Evolutionary conservation across 1,284 basidiomycete genomes (phyloP).

Genomic region (Papiliotrema terrestris): DNA sequence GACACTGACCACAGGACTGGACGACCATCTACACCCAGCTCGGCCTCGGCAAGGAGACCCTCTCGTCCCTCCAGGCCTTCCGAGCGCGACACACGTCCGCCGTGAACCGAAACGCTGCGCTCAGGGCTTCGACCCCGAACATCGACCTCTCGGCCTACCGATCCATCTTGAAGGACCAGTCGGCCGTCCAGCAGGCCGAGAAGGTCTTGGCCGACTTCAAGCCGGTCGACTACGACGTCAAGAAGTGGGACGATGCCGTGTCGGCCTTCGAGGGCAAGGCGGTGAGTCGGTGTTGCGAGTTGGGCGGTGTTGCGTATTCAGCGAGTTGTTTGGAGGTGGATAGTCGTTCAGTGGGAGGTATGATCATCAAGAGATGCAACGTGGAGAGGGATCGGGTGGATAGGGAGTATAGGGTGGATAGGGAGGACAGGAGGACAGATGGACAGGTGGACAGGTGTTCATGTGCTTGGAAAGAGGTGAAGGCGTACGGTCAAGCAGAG

Average conservation of each 20-base stretch:
- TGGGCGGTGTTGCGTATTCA: background rate
- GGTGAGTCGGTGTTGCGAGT: slow-evolving; percentile 56
- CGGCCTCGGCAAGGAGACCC: slow-evolving; percentile 90
- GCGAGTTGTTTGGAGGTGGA: background rate
- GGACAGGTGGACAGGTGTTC: background rate
- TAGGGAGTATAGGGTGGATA: background rate
- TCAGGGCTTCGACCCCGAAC: slow-evolving; percentile 62
- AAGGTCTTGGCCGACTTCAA: slow-evolving; percentile 87
- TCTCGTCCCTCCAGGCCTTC: slow-evolving; percentile 87
- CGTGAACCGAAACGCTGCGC: slow-evolving; percentile 67
- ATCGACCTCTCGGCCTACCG: slow-evolving; percentile 89
- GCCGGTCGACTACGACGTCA: slow-evolving; percentile 93
- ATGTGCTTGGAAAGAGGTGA: background rate
- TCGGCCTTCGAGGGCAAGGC: slow-evolving; percentile 97
- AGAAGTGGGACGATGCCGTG: slow-evolving; percentile 88
- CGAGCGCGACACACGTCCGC: slow-evolving; percentile 92
- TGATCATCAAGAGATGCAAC: background rate
- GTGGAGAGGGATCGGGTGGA: background rate
- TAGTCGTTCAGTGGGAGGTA: background rate
- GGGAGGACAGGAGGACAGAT: background rate
- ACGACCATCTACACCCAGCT: slow-evolving; percentile 84
- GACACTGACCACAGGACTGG: slow-evolving; percentile 66
- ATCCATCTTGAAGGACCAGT: slow-evolving; percentile 85
- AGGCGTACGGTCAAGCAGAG: no score
- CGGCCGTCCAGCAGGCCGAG: slow-evolving; percentile 87